These are phyloP conservation scores for Cladosporium sp. DNA, from an alignment of 2,329 filamentous ascomycete species.

Conservation along the genomic window DNA sequence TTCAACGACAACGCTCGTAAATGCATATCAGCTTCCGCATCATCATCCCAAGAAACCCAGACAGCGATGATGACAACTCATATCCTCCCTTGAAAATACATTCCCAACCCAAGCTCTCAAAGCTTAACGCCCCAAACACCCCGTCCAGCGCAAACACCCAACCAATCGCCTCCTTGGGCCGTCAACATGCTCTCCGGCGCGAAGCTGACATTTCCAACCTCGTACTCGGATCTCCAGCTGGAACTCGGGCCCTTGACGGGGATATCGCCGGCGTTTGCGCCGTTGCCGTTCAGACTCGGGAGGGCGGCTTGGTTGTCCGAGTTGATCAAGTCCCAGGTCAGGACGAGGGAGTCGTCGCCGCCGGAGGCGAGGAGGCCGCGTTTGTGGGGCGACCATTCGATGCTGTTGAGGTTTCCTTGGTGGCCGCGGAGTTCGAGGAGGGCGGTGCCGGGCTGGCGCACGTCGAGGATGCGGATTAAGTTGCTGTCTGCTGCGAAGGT, in stretches of 20 bases:
- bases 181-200: conserved; percentile 66
- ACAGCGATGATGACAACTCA: too few species aligned
- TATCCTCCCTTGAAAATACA: too few species aligned
- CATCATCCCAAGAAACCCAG: background rate
- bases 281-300: conserved; percentile 26
- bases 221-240: conserved; percentile 81
- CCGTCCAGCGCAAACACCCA: conserved; percentile 74
- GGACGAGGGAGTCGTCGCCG: conserved; percentile 83
- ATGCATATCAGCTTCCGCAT: conserved; percentile 2
- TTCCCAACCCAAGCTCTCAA: too few species aligned
- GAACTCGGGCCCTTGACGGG: conserved; percentile 59
- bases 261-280: conserved; percentile 16
- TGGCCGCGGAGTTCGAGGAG: conserved; percentile 90
- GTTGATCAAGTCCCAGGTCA: conserved; percentile 90
- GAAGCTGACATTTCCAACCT: conserved; percentile 81
- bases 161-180: conserved; percentile 71
- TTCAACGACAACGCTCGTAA: conserved; percentile 1
- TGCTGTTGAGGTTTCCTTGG: conserved; percentile 76
- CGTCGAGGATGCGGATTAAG: conserved; percentile 89
- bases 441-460: conserved; percentile 91
- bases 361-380: conserved; percentile 87
- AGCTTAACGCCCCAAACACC: conserved; percentile 73
- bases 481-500: conserved; percentile 94
- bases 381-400: conserved; percentile 89
- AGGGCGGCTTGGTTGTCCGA: conserved; percentile 39